These are phyloP conservation scores for Mollisiaceae sp. DNA, from an alignment of 2,329 filamentous ascomycete genomes.

Conservation along the genomic window DNA sequence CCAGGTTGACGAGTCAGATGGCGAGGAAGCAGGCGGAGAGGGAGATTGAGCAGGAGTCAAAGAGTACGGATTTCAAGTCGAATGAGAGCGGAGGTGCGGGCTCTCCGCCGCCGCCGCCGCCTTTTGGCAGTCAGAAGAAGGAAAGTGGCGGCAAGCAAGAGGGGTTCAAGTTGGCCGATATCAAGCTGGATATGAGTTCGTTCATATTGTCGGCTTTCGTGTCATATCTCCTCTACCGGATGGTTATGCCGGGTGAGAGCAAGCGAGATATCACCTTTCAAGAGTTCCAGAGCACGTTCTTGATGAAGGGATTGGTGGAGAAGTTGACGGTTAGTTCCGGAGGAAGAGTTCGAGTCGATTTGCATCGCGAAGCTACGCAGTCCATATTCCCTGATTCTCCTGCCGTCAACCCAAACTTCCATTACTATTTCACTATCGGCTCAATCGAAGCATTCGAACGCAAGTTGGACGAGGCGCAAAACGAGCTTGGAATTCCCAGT, in stretches of 20 bases:
- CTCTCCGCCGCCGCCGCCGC: conserved; percentile 22
- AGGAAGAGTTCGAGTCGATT: conserved; percentile 77
- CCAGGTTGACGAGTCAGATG: conserved; percentile 44
- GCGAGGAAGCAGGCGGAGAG: conserved; percentile 37
- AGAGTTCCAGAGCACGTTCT: conserved; percentile 89
- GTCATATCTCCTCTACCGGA: conserved; percentile 65
- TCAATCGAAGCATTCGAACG: conserved; percentile 93
- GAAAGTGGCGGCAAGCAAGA: conserved; percentile 36
- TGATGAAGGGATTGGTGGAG: conserved; percentile 95
- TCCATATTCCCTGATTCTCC: conserved; percentile 78
- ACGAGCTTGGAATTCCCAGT: conserved; percentile 82
- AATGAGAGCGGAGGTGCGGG: conserved; percentile 29
- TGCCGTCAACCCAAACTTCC: conserved; percentile 70
- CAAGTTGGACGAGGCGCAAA: conserved; percentile 84
- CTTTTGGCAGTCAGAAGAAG: conserved; percentile 44
- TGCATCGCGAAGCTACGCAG: conserved; percentile 76
- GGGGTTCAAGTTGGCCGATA: conserved; percentile 34
- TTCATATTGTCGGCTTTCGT: conserved; percentile 59
- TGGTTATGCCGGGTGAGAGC: conserved; percentile 69
- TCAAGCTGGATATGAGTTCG: conserved; percentile 40
- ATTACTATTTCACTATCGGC: conserved; percentile 95
- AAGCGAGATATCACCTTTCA: conserved; percentile 94
- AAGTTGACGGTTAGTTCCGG: conserved; percentile 84
- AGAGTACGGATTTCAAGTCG: conserved; percentile 38
- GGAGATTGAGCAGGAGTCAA: conserved; percentile 37